These are phyloP conservation scores for Prunella vulgaris DNA, from an alignment of 257 asterid species.

Conservation along the genomic window DNA sequence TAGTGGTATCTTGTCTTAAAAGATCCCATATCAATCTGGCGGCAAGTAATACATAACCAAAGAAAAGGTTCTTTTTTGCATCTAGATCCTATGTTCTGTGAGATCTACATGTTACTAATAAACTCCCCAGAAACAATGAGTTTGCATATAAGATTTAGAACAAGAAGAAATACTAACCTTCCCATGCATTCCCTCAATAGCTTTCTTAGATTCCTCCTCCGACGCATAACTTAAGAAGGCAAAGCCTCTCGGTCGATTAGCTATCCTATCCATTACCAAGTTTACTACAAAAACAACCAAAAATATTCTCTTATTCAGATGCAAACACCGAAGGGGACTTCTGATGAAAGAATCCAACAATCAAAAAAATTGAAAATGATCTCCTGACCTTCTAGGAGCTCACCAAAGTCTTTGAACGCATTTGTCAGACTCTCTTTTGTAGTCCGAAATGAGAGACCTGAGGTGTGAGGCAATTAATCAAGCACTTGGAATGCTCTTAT, in stretches of 20 bases:
- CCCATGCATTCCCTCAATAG: slow-evolving; percentile 94
- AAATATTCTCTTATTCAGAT: neutral
- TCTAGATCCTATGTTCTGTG: neutral
- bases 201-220: slow-evolving; percentile 70
- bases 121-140: neutral
- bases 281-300: slow-evolving; percentile 40
- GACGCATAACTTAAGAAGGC: slow-evolving; percentile 67
- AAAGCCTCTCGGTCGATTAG: slow-evolving; percentile 84
- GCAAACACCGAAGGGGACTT: neutral
- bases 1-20: neutral
- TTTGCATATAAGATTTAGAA: neutral
- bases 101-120: neutral
- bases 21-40: neutral
- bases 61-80: neutral
- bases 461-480: slow-evolving; percentile 4
- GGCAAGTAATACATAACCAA: neutral
- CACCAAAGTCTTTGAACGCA: slow-evolving; percentile 61
- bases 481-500: neutral
- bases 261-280: slow-evolving; percentile 81
- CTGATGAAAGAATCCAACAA: neutral
- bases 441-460: slow-evolving; percentile 83
- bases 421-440: slow-evolving; percentile 68
- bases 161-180: slow-evolving; percentile 43
- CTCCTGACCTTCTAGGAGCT: slow-evolving; percentile 63
- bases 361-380: neutral